A percentile compares a stretch with the other conserved stretches of the same genome.
Evolutionary conservation across 371 early-diverging fungal genomes (phyloP).

Genomic region (Mucor piriformis): DNA sequence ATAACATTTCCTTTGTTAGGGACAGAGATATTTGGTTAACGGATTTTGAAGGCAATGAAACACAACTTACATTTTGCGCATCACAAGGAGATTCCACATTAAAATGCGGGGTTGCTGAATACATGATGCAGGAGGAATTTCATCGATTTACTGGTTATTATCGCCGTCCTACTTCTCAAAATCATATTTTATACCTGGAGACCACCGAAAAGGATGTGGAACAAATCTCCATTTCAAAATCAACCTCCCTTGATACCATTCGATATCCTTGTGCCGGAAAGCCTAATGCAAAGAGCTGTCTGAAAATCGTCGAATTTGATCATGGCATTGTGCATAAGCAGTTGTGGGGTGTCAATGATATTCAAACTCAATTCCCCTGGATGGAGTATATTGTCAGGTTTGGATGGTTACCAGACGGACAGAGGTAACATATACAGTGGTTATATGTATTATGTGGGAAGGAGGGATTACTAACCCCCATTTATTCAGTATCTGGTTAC

Average conservation of each 20-base stretch:
- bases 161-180: slow-evolving; percentile 56
- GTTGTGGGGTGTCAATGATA: slow-evolving; percentile 39
- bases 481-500: slow-evolving; percentile 63
- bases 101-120: slow-evolving; percentile 71
- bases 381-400: slow-evolving; percentile 76
- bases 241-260: slow-evolving; percentile 18
- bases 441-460: not conserved
- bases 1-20: slow-evolving; percentile 60
- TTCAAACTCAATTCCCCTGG: slow-evolving; percentile 70
- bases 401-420: slow-evolving; percentile 73
- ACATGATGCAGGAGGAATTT: slow-evolving; percentile 84
- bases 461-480: no score
- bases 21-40: slow-evolving; percentile 71
- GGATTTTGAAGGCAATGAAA: slow-evolving; percentile 59
- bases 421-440: slow-evolving; percentile 41
- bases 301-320: slow-evolving; percentile 64
- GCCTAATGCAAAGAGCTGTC: slow-evolving; percentile 60
- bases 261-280: slow-evolving; percentile 73
- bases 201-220: slow-evolving; percentile 69
- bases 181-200: slow-evolving; percentile 62
- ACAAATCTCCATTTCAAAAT: slow-evolving; percentile 52
- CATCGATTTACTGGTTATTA: slow-evolving; percentile 71
- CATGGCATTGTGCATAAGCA: slow-evolving; percentile 41
- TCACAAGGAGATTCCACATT: slow-evolving; percentile 39
- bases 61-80: slow-evolving; percentile 64